Conservation (phyloP, 768 basidiomycete species). For the Butyriboletus loyo region DNA sequence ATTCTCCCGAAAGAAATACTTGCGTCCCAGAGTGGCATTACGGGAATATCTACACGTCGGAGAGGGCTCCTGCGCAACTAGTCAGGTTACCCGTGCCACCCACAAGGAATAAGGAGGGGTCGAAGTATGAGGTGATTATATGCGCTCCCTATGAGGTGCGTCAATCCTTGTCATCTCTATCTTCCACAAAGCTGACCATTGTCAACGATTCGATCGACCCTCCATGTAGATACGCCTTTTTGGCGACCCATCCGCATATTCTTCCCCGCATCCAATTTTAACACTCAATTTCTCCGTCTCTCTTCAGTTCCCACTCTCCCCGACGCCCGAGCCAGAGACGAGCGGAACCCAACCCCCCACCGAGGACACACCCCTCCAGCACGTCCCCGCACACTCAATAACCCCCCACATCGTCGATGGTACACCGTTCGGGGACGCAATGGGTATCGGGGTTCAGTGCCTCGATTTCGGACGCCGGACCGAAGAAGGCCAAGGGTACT, state of each 20-base stretch:
- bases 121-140: constrained; percentile 65
- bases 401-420: constrained; percentile 72
- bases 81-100: constrained; percentile 50
- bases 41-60: constrained; percentile 83
- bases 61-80: constrained; percentile 46
- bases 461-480: constrained; percentile 16
- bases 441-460: constrained; percentile 64
- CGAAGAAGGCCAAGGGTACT: constrained; percentile 40
- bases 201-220: background rate
- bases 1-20: constrained; percentile 25
- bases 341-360: background rate
- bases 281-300: constrained; percentile 50
- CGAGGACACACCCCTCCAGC: constrained; percentile 30
- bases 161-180: background rate
- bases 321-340: background rate
- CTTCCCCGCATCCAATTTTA: constrained; percentile 49
- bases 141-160: constrained; percentile 81
- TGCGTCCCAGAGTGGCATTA: constrained; percentile 60
- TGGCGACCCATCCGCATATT: constrained; percentile 58
- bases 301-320: constrained; percentile 30
- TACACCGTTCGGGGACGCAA: constrained; percentile 64
- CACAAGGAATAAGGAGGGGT: constrained; percentile 35
- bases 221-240: constrained; percentile 70
- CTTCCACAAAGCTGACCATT: background rate
- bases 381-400: constrained; percentile 51